Evolutionary conservation across 306 rosid species (phyloP).

Genomic region (Pyrus pyrifolia): DNA sequence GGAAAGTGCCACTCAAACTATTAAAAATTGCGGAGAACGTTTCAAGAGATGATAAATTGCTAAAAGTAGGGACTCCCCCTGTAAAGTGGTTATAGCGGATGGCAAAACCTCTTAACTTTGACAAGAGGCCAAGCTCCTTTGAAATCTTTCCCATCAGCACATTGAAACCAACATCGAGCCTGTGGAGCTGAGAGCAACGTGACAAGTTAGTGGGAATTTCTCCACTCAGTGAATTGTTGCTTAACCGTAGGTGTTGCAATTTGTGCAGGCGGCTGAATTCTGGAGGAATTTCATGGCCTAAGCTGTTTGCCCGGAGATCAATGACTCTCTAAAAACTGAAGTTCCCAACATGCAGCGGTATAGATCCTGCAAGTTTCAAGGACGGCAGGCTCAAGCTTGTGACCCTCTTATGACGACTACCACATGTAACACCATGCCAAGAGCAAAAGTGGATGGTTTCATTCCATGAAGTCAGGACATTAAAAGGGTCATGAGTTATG

Average conservation of each 20-base stretch:
- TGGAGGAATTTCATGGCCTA: not conserved
- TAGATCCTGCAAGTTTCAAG: not conserved
- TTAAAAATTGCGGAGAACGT: accelerated
- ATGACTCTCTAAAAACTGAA: not conserved
- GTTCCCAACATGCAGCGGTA: not conserved
- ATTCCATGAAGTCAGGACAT: not conserved
- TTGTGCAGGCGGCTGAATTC: not conserved
- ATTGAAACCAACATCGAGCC: not conserved
- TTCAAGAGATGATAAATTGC: not conserved
- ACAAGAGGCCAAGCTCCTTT: not conserved
- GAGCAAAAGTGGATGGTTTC: not conserved
- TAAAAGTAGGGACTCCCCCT: not conserved
- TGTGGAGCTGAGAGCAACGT: not conserved
- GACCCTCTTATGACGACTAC: not conserved
- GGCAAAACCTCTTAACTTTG: accelerated
- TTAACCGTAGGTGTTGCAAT: not conserved
- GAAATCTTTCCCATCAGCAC: not conserved
- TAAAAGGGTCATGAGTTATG: not conserved
- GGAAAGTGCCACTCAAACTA: not conserved
- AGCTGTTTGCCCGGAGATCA: not conserved
- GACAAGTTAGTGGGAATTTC: not conserved
- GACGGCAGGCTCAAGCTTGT: not conserved
- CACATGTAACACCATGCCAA: not conserved
- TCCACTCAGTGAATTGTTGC: not conserved
- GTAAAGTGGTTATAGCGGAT: accelerated